Conservation (phyloP, 345 rosid species). For the Linum usitatissimum region DNA sequence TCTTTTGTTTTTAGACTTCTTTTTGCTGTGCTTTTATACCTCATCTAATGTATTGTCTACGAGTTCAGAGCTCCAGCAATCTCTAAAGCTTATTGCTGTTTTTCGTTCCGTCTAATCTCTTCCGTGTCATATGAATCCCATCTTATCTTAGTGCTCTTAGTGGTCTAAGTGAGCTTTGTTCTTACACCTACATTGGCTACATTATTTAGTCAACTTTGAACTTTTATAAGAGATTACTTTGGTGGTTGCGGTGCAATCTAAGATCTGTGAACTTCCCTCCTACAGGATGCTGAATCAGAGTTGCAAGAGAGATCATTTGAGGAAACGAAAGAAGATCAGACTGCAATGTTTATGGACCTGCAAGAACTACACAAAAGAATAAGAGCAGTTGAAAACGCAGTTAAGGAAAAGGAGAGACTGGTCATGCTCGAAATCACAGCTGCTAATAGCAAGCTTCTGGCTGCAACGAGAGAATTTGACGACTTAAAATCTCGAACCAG, state of each 20-base stretch:
- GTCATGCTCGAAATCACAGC: conserved; percentile 38
- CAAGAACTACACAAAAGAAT: conserved; percentile 49
- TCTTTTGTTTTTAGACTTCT: neutral
- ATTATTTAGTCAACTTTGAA: neutral
- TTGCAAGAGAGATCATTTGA: conserved; percentile 24
- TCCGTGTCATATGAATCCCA: too few relatives aligned
- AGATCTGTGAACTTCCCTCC: conserved; percentile 4
- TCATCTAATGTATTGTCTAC: neutral
- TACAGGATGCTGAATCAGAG: conserved; percentile 33
- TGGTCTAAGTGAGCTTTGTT: too few relatives aligned
- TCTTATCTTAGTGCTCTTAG: too few relatives aligned
- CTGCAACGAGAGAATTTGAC: conserved; percentile 41
- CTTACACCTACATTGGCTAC: conserved; percentile 2
- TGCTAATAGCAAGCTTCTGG: conserved; percentile 46
- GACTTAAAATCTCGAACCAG: conserved; percentile 30
- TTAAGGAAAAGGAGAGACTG: conserved; percentile 52
- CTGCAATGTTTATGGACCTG: conserved; percentile 25
- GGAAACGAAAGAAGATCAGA: conserved; percentile 21
- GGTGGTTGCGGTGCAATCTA: conserved; percentile 2
- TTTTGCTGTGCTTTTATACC: neutral
- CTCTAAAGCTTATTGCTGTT: neutral
- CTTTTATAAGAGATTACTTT: neutral
- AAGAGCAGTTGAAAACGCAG: conserved; percentile 50
- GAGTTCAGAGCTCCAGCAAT: neutral
- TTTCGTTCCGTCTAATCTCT: too few relatives aligned